These are phyloP conservation scores for Colletotrichum plurivorum DNA, from an alignment of 2,329 filamentous ascomycete species.

Conservation along the genomic window DNA sequence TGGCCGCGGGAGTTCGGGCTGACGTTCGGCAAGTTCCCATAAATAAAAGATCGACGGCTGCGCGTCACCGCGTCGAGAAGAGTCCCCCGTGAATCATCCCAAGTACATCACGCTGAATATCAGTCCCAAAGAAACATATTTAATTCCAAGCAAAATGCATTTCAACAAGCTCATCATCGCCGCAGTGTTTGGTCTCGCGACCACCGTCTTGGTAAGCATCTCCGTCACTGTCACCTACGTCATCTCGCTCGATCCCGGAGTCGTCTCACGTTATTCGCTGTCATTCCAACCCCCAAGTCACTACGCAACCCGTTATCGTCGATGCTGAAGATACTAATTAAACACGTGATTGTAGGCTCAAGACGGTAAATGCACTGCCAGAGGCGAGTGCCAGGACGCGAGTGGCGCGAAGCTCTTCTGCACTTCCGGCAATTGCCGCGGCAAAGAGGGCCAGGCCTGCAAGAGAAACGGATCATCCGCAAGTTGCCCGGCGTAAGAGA, in stretches of 20 bases:
- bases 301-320: too few relatives aligned
- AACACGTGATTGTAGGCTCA: conserved; percentile 4
- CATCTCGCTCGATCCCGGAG: background rate
- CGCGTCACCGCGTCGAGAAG: background rate
- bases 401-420: conserved; percentile 23
- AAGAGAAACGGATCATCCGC: conserved; percentile 19
- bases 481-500: background rate
- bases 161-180: conserved; percentile 2
- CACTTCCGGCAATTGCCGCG: conserved; percentile 10
- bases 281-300: too few relatives aligned
- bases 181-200: conserved; percentile 4
- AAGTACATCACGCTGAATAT: background rate
- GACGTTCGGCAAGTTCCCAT: background rate
- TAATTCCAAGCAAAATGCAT: conserved; percentile 5
- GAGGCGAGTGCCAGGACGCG: conserved; percentile 15
- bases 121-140: background rate
- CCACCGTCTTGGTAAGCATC: conserved; percentile 8
- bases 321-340: background rate
- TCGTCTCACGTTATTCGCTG: too few relatives aligned
- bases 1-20: background rate
- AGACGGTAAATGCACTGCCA: conserved; percentile 23
- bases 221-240: background rate
- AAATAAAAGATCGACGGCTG: background rate
- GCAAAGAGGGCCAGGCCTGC: conserved; percentile 18
- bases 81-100: background rate